phyloP scores from a whole-genome alignment of 306 rosid species.

The Boehmeria nivea region DNA sequence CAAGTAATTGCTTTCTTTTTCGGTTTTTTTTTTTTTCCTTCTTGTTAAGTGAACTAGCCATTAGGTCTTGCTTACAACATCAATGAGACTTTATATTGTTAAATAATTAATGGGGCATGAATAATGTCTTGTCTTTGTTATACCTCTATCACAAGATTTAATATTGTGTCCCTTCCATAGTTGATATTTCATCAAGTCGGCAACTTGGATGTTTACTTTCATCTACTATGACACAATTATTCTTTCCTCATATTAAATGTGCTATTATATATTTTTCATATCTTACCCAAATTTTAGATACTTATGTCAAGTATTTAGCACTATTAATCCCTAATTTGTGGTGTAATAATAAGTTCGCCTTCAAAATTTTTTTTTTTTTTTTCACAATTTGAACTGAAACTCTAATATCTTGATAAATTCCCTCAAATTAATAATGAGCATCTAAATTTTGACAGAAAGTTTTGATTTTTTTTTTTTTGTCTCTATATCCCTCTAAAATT shows the following conservation, averaged over 20 bases:
- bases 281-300: too few relatives aligned
- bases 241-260: not conserved
- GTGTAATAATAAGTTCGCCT: too few relatives aligned
- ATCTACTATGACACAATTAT: constrained; percentile 3
- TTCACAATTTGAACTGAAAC: too few relatives aligned
- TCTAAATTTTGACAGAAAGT: too few relatives aligned
- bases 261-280: not conserved
- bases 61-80: not conserved
- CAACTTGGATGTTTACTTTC: constrained; percentile 16
- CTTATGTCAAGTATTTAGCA: too few relatives aligned
- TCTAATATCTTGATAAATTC: too few relatives aligned
- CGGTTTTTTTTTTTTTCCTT: too few relatives aligned
- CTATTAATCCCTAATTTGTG: too few relatives aligned
- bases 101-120: constrained; percentile 3
- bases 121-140: not conserved
- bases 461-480: too few relatives aligned
- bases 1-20: not conserved
- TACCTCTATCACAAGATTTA: constrained; percentile 10
- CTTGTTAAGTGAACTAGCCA: not conserved
- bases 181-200: constrained; percentile 5
- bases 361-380: too few relatives aligned
- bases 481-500: too few relatives aligned
- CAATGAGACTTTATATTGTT: not conserved
- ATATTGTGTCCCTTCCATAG: not conserved
- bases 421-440: too few relatives aligned